Evolutionary conservation across 2,329 filamentous ascomycete genomes (phyloP).

Genomic region (Paraphoma sp.): DNA sequence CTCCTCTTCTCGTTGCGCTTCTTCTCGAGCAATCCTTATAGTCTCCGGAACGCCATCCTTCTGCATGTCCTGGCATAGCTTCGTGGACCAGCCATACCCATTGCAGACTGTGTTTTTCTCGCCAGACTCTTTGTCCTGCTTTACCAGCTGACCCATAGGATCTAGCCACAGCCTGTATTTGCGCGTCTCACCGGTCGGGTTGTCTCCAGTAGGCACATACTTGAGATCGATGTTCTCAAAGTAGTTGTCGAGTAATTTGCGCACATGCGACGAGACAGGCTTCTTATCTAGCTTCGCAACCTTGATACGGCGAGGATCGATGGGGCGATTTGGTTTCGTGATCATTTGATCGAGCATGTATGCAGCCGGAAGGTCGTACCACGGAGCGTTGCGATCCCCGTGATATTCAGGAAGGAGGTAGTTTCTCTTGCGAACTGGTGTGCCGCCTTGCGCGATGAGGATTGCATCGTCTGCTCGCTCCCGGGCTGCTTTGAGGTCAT

Average conservation of each 20-base stretch:
- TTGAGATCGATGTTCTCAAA: constrained; percentile 66
- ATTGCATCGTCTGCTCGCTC: constrained; percentile 59
- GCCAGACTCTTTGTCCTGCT: constrained; percentile 70
- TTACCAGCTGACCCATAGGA: constrained; percentile 73
- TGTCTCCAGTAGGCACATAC: constrained; percentile 56
- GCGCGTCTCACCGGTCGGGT: constrained; percentile 33
- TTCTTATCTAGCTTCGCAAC: constrained; percentile 70
- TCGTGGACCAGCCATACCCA: constrained; percentile 87
- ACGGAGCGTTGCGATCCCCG: constrained; percentile 74
- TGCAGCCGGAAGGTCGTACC: constrained; percentile 82
- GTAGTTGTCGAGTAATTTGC: constrained; percentile 70
- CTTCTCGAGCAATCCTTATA: constrained; percentile 29
- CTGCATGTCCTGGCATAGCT: constrained; percentile 84
- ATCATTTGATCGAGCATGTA: constrained; percentile 82
- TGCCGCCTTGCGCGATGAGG: constrained; percentile 38
- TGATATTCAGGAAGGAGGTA: constrained; percentile 78
- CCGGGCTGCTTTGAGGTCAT: constrained; percentile 65
- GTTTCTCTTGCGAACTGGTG: constrained; percentile 59
- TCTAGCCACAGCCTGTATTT: constrained; percentile 65
- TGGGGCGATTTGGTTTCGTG: constrained; percentile 75
- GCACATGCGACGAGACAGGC: constrained; percentile 71
- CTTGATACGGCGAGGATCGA: constrained; percentile 72
- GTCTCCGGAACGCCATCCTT: constrained; percentile 30
- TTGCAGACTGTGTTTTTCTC: constrained; percentile 71
- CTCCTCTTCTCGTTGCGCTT: constrained; percentile 22